Percentiles rank a stretch among this genome's conserved stretches.
These are phyloP conservation scores for Nakaseomyces delphensis DNA, from an alignment of 1,139 yeast genomes.

Conservation along the genomic window DNA sequence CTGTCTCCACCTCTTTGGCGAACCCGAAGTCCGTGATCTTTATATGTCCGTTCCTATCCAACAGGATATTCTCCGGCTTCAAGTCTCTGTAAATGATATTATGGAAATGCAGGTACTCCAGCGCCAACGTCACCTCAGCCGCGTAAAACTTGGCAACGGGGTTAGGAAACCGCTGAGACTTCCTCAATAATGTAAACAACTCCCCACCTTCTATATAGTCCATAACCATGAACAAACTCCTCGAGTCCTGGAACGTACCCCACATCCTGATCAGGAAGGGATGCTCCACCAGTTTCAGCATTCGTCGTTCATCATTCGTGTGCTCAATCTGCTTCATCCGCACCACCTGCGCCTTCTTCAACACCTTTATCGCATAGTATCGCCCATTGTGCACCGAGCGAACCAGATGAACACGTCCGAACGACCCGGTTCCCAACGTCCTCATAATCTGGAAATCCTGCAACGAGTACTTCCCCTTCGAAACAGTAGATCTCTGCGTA, in stretches of 20 bases:
- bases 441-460: constrained; percentile 87
- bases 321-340: constrained; percentile 97
- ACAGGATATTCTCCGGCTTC: constrained; percentile 76
- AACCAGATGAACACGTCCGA: constrained; percentile 92
- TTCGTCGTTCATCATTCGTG: constrained; percentile 92
- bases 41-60: constrained; percentile 57
- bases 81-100: constrained; percentile 85
- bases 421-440: constrained; percentile 94
- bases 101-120: constrained; percentile 48
- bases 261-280: constrained; percentile 95
- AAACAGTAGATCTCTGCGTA: constrained; percentile 40
- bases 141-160: constrained; percentile 71
- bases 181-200: constrained; percentile 75
- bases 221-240: constrained; percentile 91
- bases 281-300: constrained; percentile 87
- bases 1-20: constrained; percentile 84
- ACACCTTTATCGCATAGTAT: constrained; percentile 87
- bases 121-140: constrained; percentile 49
- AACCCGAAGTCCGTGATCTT: constrained; percentile 63
- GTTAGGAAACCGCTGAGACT: constrained; percentile 89
- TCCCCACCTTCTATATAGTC: constrained; percentile 98
- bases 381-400: constrained; percentile 89
- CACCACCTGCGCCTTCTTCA: constrained; percentile 84
- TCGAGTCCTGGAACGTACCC: constrained; percentile 95
- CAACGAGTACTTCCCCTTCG: constrained; percentile 80